Percentiles rank a stretch among this genome's conserved stretches.
phyloP scores from a whole-genome alignment of 2,329 filamentous ascomycete species.

The Aspergillus niger region DNA sequence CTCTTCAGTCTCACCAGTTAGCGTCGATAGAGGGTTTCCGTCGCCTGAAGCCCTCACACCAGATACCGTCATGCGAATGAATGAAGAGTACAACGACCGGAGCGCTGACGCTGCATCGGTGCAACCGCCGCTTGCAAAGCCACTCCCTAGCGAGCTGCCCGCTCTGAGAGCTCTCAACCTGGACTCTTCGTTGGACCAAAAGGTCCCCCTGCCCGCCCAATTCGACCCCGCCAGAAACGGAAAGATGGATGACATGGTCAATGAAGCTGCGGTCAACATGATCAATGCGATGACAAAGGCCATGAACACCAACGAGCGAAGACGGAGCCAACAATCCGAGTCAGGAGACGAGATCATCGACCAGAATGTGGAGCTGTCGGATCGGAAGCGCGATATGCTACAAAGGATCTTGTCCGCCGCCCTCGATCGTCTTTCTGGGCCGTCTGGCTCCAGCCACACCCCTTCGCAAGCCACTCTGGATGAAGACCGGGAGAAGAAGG shows the following conservation, averaged over 20 bases:
- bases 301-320: conserved; percentile 31
- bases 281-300: conserved; percentile 38
- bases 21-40: conserved; percentile 3
- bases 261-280: conserved; percentile 35
- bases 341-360: conserved; percentile 24
- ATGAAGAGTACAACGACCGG: conserved; percentile 6
- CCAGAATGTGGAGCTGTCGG: conserved; percentile 27
- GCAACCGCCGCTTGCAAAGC: background rate
- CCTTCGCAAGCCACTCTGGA: conserved; percentile 4
- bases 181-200: conserved; percentile 13
- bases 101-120: background rate
- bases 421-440: conserved; percentile 27
- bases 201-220: conserved; percentile 8
- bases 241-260: conserved; percentile 26
- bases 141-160: conserved; percentile 18
- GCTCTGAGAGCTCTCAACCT: conserved; percentile 16
- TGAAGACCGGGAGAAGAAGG: conserved; percentile 25
- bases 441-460: conserved; percentile 6
- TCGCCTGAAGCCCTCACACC: conserved; percentile 11
- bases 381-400: conserved; percentile 35
- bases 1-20: conserved; percentile 5
- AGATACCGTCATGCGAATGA: conserved; percentile 12
- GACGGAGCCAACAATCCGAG: conserved; percentile 24
- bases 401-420: conserved; percentile 35
- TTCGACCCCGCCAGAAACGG: conserved; percentile 5